A percentile compares a stretch with the other conserved stretches of the same genome.
These are phyloP conservation scores for Fraxinus excelsior DNA, from an alignment of 257 asterid genomes.

Conservation along the genomic window DNA sequence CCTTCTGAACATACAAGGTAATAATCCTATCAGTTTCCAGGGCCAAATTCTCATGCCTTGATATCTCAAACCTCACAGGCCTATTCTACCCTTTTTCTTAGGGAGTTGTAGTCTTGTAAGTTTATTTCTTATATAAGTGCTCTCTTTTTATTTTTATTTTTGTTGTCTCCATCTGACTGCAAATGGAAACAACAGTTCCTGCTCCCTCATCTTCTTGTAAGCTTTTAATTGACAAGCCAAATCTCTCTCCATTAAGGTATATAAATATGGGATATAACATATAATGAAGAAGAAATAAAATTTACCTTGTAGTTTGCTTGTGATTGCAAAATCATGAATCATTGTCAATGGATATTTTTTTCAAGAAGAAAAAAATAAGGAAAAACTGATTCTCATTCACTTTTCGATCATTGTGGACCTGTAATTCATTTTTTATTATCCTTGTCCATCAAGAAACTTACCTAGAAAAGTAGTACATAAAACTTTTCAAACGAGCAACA, in stretches of 20 bases:
- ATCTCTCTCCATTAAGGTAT: background rate
- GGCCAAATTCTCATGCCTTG: background rate
- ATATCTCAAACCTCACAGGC: background rate
- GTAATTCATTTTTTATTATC: background rate
- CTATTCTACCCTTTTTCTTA: background rate
- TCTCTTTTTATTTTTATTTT: background rate
- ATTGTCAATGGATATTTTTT: background rate
- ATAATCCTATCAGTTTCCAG: background rate
- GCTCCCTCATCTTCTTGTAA: background rate
- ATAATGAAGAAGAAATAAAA: background rate
- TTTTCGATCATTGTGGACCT: background rate
- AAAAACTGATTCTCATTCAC: background rate
- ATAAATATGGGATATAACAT: background rate
- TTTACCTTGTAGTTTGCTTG: background rate
- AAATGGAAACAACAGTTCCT: background rate
- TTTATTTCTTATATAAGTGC: background rate
- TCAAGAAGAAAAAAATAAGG: background rate
- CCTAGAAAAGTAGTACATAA: background rate
- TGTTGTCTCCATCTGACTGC: background rate
- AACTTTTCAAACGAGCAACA: slow-evolving; percentile 5
- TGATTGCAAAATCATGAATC: background rate
- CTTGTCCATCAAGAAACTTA: background rate
- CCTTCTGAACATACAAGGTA: background rate
- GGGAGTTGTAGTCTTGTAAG: background rate
- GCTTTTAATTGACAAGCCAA: background rate